phyloP scores from a whole-genome alignment of 169 alveolate species.

The Cyclospora cayetanensis region DNA sequence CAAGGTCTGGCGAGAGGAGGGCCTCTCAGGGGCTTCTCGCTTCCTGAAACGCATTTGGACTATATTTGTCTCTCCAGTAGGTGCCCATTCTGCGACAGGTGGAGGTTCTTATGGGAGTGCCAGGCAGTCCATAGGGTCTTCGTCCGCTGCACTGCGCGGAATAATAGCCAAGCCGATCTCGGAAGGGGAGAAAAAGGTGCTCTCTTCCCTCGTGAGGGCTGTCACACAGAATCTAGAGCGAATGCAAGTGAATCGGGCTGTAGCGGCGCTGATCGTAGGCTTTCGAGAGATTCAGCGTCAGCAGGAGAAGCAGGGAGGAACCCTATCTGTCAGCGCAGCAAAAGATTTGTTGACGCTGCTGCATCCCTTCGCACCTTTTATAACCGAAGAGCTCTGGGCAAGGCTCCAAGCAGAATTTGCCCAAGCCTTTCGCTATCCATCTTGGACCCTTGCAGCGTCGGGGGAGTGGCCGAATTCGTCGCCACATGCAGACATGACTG shows the following conservation, averaged over 20 bases:
- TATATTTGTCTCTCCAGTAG: background rate
- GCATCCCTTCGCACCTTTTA: conserved; percentile 86
- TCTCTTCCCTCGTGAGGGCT: background rate
- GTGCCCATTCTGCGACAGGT: background rate
- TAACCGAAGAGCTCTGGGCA: conserved; percentile 84
- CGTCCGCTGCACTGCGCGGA: background rate
- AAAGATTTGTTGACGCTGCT: conserved; percentile 74
- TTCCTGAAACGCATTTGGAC: conserved; percentile 56
- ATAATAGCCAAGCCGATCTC: background rate
- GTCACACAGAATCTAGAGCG: conserved; percentile 77
- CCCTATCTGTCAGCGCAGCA: conserved; percentile 56
- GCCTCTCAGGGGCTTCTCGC: conserved; percentile 54
- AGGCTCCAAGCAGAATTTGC: background rate
- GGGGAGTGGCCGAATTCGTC: conserved; percentile 54
- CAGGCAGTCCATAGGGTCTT: background rate
- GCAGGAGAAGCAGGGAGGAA: conserved; percentile 72
- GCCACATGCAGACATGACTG: no score
- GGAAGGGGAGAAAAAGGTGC: background rate
- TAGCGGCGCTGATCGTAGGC: conserved; percentile 79
- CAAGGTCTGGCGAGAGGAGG: conserved; percentile 80
- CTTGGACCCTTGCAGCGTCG: conserved; percentile 11
- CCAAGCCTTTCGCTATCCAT: background rate
- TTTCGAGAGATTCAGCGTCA: conserved; percentile 69
- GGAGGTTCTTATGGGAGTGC: background rate
- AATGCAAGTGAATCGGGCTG: conserved; percentile 80